Percentiles rank a stretch among this genome's conserved stretches.
These are phyloP conservation scores for Populus tremula DNA, from an alignment of 345 rosid species.

Conservation along the genomic window DNA sequence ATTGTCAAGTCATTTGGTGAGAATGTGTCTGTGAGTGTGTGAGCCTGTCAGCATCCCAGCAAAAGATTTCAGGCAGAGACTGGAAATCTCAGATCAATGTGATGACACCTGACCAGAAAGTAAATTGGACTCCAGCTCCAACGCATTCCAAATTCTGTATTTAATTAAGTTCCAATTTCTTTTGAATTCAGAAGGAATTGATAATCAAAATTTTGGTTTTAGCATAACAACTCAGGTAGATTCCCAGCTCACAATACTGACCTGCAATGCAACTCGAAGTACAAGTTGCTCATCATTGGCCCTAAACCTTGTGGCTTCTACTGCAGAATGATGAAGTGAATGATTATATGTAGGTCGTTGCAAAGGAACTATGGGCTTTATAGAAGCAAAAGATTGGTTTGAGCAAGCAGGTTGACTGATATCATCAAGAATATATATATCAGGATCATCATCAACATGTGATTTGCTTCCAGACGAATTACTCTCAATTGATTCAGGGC, in stretches of 20 bases:
- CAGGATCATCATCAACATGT: conserved; percentile 62
- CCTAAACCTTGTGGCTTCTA: conserved; percentile 41
- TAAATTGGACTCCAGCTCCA: not conserved
- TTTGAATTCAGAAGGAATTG: not conserved
- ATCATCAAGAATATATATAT: conserved; percentile 74
- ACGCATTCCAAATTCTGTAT: not conserved
- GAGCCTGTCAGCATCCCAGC: not conserved
- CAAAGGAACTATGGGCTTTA: conserved; percentile 23
- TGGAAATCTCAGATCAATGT: not conserved
- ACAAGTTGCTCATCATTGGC: conserved; percentile 50
- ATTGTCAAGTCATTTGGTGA: not conserved
- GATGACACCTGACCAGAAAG: not conserved
- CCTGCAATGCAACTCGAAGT: conserved; percentile 78
- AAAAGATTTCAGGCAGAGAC: not conserved
- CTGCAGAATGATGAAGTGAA: conserved; percentile 34
- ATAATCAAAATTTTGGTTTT: not conserved
- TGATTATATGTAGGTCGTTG: conserved; percentile 29
- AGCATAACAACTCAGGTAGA: not conserved
- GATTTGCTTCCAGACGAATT: conserved; percentile 57
- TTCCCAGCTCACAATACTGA: conserved; percentile 25
- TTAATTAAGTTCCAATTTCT: not conserved
- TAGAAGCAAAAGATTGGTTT: conserved; percentile 31
- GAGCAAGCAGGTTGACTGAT: conserved; percentile 53
- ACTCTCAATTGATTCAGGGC: conserved; percentile 69
- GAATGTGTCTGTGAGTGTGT: not conserved